Evolutionary conservation across 2,329 filamentous ascomycete species (phyloP).

Genomic region (Gaeumannomyces tritici): DNA sequence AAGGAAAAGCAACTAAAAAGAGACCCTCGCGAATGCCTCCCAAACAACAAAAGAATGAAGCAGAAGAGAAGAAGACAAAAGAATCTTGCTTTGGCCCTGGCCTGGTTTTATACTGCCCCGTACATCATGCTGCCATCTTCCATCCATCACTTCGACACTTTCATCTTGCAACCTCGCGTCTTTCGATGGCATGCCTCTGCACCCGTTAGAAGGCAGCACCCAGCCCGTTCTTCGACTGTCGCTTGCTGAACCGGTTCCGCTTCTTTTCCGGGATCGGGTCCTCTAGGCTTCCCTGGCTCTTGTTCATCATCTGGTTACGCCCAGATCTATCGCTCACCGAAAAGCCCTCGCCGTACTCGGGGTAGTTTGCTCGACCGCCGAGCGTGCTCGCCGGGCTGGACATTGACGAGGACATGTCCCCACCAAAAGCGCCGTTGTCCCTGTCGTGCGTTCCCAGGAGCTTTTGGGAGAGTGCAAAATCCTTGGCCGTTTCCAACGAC

Average conservation of each 20-base stretch:
- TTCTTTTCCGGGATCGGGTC: constrained; percentile 30
- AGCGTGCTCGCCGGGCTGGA: constrained; percentile 72
- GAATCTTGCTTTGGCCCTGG: neutral
- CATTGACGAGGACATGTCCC: constrained; percentile 58
- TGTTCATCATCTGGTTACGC: constrained; percentile 45
- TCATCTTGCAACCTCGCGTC: neutral
- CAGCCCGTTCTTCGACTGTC: constrained; percentile 89
- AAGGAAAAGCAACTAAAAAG: neutral
- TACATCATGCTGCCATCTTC: neutral
- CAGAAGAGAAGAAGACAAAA: neutral
- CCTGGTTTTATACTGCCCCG: neutral
- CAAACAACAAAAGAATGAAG: neutral
- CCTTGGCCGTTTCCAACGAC: constrained; percentile 73
- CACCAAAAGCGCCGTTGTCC: constrained; percentile 47
- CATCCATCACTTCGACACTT: neutral
- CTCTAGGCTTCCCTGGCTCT: constrained; percentile 46
- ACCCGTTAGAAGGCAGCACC: constrained; percentile 66
- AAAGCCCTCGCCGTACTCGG: constrained; percentile 38
- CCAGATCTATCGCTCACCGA: constrained; percentile 42
- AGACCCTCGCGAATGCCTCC: neutral
- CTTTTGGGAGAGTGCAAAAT: constrained; percentile 70
- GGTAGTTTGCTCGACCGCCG: constrained; percentile 45
- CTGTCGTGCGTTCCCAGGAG: constrained; percentile 54
- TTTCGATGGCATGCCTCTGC: neutral
- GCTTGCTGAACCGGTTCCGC: constrained; percentile 72